Percentiles rank a stretch among this genome's conserved stretches.
Conservation (phyloP, 2,329 filamentous ascomycete species). For the Phoma sp. region DNA sequence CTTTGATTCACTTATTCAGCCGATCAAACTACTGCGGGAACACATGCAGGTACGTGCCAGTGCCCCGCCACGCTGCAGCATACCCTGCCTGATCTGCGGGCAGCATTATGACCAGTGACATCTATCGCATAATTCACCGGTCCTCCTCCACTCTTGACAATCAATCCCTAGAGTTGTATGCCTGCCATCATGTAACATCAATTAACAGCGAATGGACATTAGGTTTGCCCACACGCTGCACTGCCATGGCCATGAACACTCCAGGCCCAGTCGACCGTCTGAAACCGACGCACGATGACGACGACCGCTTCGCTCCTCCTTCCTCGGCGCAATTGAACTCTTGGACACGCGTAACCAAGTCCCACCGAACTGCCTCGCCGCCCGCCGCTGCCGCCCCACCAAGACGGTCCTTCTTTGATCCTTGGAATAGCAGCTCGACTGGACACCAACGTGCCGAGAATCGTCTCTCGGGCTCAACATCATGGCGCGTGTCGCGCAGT, state of each 20-base stretch:
- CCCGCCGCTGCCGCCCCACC: slow-evolving; percentile 11
- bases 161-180: background rate
- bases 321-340: slow-evolving; percentile 17
- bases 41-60: slow-evolving; percentile 18
- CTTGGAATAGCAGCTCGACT: slow-evolving; percentile 76
- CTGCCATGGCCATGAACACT: slow-evolving; percentile 18
- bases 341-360: slow-evolving; percentile 10
- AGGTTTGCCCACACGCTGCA: slow-evolving; percentile 1
- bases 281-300: slow-evolving; percentile 21
- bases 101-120: slow-evolving; percentile 5
- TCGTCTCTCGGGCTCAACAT: slow-evolving; percentile 65
- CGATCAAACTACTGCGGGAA: background rate
- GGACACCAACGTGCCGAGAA: slow-evolving; percentile 82
- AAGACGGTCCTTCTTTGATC: slow-evolving; percentile 60
- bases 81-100: slow-evolving; percentile 13
- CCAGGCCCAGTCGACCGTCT: slow-evolving; percentile 6
- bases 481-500: slow-evolving; percentile 75
- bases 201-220: slow-evolving; percentile 21
- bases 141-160: background rate
- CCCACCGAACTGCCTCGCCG: slow-evolving; percentile 5
- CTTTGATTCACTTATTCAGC: background rate
- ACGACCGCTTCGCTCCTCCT: slow-evolving; percentile 24
- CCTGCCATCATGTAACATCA: slow-evolving; percentile 14
- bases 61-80: slow-evolving; percentile 16
- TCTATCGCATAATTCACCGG: slow-evolving; percentile 14